Evolutionary conservation across 805 yeast genomes (phyloP).

Genomic region (Starmerella floris): DNA sequence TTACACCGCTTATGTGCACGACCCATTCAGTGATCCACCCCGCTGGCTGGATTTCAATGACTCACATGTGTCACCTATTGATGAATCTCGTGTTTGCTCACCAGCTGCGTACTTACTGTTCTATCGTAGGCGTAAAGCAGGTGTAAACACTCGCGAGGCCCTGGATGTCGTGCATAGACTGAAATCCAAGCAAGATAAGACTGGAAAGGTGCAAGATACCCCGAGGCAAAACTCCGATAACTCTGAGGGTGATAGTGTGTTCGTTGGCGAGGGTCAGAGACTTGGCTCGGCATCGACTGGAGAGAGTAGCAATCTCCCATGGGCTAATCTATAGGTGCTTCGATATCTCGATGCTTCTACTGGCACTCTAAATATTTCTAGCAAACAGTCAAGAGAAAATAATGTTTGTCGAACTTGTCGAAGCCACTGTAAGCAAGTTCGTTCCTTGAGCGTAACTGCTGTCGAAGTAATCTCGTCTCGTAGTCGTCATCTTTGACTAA

Average conservation of each 20-base stretch:
- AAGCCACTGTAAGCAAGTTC: too few species aligned
- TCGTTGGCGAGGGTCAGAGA: constrained; percentile 4
- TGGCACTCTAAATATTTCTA: too few species aligned
- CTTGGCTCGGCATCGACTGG: neutral
- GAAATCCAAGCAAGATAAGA: neutral
- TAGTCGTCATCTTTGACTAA: too few species aligned
- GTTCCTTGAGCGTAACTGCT: too few species aligned
- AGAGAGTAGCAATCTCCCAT: neutral
- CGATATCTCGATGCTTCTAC: too few species aligned
- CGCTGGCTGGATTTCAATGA: constrained; percentile 90
- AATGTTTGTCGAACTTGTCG: too few species aligned
- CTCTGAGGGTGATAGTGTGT: neutral
- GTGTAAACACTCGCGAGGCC: constrained; percentile 2
- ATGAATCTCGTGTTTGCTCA: constrained; percentile 48
- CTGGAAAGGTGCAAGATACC: too few species aligned
- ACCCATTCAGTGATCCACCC: constrained; percentile 41
- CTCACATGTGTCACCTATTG: constrained; percentile 50
- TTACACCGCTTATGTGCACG: constrained; percentile 80
- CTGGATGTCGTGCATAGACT: neutral
- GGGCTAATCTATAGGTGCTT: neutral
- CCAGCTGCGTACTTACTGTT: constrained; percentile 81
- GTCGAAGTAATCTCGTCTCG: too few species aligned
- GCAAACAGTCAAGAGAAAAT: too few species aligned
- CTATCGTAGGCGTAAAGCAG: constrained; percentile 41
- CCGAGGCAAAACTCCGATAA: too few species aligned